Conservation (phyloP, 2,329 filamentous ascomycete species). For the Clathrospora elynae region DNA sequence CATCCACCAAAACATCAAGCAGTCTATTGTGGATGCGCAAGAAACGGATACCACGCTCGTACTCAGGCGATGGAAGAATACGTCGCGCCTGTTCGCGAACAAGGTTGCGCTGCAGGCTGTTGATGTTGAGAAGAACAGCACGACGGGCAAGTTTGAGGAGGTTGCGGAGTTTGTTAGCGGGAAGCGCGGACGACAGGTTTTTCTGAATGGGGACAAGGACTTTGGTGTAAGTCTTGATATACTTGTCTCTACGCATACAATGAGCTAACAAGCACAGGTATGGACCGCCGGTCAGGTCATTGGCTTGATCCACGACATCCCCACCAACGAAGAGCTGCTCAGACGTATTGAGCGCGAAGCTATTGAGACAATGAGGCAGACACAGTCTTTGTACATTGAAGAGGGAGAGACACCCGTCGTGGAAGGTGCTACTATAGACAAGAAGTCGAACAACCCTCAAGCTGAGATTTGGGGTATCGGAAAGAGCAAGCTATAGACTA, state of each 20-base stretch:
- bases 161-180: conserved; percentile 87
- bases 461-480: conserved; percentile 51
- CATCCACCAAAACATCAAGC: conserved; percentile 91
- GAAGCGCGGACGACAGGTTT: conserved; percentile 88
- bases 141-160: conserved; percentile 85
- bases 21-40: conserved; percentile 83
- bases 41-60: conserved; percentile 93
- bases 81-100: conserved; percentile 84
- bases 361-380: conserved; percentile 49
- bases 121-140: conserved; percentile 81
- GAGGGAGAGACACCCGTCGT: conserved; percentile 31
- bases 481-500: conserved; percentile 52
- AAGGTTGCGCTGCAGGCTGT: conserved; percentile 81
- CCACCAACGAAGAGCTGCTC: conserved; percentile 54
- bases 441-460: conserved; percentile 48
- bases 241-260: neutral
- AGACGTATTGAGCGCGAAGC: conserved; percentile 55
- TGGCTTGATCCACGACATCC: conserved; percentile 59
- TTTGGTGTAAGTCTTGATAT: conserved; percentile 61
- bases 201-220: conserved; percentile 87
- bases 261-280: conserved; percentile 62
- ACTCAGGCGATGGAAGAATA: conserved; percentile 90
- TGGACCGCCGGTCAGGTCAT: conserved; percentile 99
- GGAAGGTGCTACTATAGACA: conserved; percentile 29
- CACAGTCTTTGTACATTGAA: conserved; percentile 44